phyloP scores from a whole-genome alignment of 352 stramenopile species.

The Thraustochytrium striatum region DNA sequence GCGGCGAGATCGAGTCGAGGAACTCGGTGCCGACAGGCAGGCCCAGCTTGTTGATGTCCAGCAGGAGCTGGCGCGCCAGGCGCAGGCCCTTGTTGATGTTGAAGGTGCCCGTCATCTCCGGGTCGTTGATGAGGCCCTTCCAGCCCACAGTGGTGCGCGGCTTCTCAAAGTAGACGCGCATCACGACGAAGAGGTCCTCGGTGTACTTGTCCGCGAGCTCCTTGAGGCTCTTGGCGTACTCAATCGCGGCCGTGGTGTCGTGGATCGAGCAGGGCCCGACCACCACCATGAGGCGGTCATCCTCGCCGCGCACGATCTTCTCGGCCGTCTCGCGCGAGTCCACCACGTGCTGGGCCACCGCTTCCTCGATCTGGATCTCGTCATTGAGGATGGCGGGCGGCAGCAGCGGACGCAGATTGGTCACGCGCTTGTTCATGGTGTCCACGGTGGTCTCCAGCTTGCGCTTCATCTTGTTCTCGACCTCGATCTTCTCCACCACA shows the following conservation, averaged over 20 bases:
- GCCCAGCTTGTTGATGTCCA: slow-evolving; percentile 71
- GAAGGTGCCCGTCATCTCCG: slow-evolving; percentile 71
- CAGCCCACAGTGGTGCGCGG: slow-evolving; percentile 72
- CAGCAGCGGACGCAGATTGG: slow-evolving; percentile 18
- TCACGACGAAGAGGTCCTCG: slow-evolving; percentile 70
- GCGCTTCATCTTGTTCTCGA: too few species aligned
- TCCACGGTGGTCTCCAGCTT: too few species aligned
- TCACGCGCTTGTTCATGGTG: neutral
- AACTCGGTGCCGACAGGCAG: slow-evolving; percentile 66
- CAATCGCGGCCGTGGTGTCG: slow-evolving; percentile 66
- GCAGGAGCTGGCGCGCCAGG: slow-evolving; percentile 70
- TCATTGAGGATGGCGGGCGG: slow-evolving; percentile 34
- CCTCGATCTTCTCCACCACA: too few species aligned
- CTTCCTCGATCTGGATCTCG: neutral
- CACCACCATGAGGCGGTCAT: slow-evolving; percentile 56
- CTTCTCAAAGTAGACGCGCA: slow-evolving; percentile 80
- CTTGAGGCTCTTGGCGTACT: slow-evolving; percentile 67
- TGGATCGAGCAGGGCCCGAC: slow-evolving; percentile 75
- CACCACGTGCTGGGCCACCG: slow-evolving; percentile 20
- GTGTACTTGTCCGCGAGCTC: slow-evolving; percentile 61
- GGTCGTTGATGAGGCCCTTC: slow-evolving; percentile 78
- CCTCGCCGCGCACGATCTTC: slow-evolving; percentile 2
- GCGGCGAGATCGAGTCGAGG: slow-evolving; percentile 71
- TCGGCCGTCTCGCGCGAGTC: slow-evolving; percentile 18
- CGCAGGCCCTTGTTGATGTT: slow-evolving; percentile 81